Base-by-base conservation (phyloP, 805 yeast species). In the Schwanniomyces pseudopolymorphus region DNA sequence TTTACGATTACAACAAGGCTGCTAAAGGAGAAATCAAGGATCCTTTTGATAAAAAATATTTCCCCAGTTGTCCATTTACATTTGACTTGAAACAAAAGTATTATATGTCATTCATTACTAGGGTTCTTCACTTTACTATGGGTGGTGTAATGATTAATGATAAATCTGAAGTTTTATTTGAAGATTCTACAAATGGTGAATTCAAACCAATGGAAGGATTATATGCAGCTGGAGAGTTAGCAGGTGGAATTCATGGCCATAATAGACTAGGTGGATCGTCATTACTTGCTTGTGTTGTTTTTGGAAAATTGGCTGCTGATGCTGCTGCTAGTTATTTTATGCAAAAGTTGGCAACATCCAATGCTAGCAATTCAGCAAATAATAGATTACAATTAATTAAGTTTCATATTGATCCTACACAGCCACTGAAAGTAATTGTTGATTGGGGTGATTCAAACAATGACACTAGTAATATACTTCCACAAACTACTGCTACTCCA, bases 101-200 rank as follows among this genome's bases (percentile, higher is more conserved):
- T 54, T 77, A 79, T 52, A 80, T 78, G 20, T 77, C 84, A 1
- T 75, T 69, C 49, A 71, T 80, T 39, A 78, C 84, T 5, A 70
- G 85, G 31, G 84, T 80, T 4, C 74, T 83, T 31, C 88, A 83
- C 60, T 83, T 81, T 61, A 80, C 87, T 7, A 83, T 82, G 87
- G 89, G 89, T 19, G 89, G 89, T 40, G 79, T 81, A 4, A 74
- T 75, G 59, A 79, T 81, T 46, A 72, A 80, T 56, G 76, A 70
- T 20, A 56, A 70, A 36, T 66, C 79, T 0, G 74, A 74, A 46
- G 80, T 79, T 1, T 40, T 74, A 81, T 79, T 47, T 24, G 52
- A 59, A 1, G 61, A 63, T 7, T 39, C 53, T 5, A 53, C 57
- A 20, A 54, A 36, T 36, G 25, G 25, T 2, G 16, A 14, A 9